Conservation (phyloP, 1,139 yeast genomes). For the Williopsis jadinii region DNA sequence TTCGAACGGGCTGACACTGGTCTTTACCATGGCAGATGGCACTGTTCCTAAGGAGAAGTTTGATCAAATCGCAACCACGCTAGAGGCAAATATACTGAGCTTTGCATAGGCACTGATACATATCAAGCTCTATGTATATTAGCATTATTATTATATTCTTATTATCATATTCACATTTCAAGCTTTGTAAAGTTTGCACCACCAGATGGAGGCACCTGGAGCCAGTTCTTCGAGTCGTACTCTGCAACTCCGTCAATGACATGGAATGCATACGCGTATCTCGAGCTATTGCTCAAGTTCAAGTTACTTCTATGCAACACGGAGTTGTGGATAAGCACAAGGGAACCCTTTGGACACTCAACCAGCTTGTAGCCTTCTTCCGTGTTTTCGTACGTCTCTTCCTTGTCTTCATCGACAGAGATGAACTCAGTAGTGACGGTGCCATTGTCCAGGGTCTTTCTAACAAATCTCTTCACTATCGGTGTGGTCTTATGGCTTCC, state of each 20-base stretch:
- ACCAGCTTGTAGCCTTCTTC: constrained; percentile 41
- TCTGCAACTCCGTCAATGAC: constrained; percentile 57
- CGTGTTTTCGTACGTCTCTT: constrained; percentile 24
- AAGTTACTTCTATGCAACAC: constrained; percentile 67
- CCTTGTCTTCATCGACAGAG: constrained; percentile 18
- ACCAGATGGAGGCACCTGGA: constrained; percentile 69
- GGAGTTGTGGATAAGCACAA: constrained; percentile 62
- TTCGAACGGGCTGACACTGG: constrained; percentile 11
- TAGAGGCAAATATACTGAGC: constrained; percentile 1
- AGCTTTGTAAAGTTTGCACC: constrained; percentile 53
- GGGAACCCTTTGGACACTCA: constrained; percentile 65
- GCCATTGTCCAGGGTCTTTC: constrained; percentile 33
- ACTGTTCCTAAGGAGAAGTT: constrained; percentile 1
- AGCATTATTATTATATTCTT: background rate
- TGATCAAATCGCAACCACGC: background rate
- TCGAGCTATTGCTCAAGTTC: constrained; percentile 46
- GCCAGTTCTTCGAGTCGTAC: constrained; percentile 66
- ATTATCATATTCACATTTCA: constrained; percentile 1
- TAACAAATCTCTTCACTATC: constrained; percentile 59
- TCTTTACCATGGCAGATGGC: constrained; percentile 10
- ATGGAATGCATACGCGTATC: constrained; percentile 79
- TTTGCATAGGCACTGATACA: background rate
- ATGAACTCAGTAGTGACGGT: constrained; percentile 39
- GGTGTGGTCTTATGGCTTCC: constrained; percentile 61
- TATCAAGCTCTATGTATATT: background rate